Percentiles rank a stretch among this genome's conserved stretches.
These are phyloP conservation scores for Alternaria triticimaculans DNA, from an alignment of 2,329 filamentous ascomycete species.

Conservation along the genomic window DNA sequence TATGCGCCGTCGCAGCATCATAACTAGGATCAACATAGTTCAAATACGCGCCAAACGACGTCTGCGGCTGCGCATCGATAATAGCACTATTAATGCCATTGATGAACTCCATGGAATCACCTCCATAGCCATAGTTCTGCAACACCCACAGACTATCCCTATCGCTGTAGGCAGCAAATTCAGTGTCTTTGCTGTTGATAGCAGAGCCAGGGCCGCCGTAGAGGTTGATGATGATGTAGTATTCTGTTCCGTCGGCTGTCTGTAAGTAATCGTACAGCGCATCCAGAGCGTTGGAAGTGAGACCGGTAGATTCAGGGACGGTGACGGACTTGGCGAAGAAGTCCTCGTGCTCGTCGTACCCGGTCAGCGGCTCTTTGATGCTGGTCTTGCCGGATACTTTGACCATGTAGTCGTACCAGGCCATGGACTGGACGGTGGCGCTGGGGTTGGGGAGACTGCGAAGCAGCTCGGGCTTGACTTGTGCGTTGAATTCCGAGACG, in stretches of 20 bases:
- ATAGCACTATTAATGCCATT: constrained; percentile 53
- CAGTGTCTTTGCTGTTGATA: constrained; percentile 45
- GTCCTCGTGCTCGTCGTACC: constrained; percentile 48
- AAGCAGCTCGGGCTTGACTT: constrained; percentile 49
- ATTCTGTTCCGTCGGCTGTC: constrained; percentile 25
- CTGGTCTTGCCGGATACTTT: constrained; percentile 46
- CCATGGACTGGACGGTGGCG: constrained; percentile 34
- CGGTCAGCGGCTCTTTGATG: constrained; percentile 39
- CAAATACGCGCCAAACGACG: constrained; percentile 58
- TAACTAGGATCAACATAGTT: constrained; percentile 62
- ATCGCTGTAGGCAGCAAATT: constrained; percentile 46
- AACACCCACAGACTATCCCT: constrained; percentile 48
- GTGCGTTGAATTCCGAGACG: constrained; percentile 46
- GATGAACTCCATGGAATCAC: constrained; percentile 44
- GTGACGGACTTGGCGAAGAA: constrained; percentile 53
- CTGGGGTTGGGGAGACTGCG: constrained; percentile 42
- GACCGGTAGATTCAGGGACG: constrained; percentile 45
- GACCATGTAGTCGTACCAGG: constrained; percentile 51
- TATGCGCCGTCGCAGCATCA: constrained; percentile 55
- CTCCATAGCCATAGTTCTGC: constrained; percentile 45
- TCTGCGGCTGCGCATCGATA: constrained; percentile 45
- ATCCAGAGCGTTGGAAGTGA: constrained; percentile 35
- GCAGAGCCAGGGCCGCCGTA: constrained; percentile 47
- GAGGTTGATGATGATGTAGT: constrained; percentile 49
- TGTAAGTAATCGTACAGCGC: constrained; percentile 44